phyloP scores from a whole-genome alignment of 768 basidiomycete genomes.

The Russula foetens region DNA sequence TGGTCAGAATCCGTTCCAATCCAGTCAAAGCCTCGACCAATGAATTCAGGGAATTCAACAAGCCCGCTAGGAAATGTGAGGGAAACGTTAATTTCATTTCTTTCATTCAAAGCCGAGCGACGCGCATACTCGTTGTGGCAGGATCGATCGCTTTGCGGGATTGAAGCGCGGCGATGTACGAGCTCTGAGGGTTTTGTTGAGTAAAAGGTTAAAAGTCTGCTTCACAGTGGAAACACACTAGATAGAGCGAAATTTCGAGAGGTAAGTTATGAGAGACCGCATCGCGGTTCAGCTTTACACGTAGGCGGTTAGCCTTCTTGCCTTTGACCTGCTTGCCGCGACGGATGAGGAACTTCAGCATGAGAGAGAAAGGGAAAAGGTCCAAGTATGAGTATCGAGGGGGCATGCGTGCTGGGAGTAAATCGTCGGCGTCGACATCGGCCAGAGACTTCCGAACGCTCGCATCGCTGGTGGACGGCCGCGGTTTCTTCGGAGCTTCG shows the following conservation, averaged over 20 bases:
- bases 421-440: conserved; percentile 37
- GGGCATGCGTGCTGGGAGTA: conserved; percentile 48
- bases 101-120: neutral
- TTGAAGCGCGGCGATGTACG: conserved; percentile 57
- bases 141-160: conserved; percentile 47
- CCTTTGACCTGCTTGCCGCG: conserved; percentile 46
- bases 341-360: conserved; percentile 39
- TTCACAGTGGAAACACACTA: conserved; percentile 33
- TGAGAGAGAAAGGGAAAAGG: conserved; percentile 60
- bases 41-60: conserved; percentile 42
- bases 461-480: neutral
- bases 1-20: conserved; percentile 64
- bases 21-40: conserved; percentile 61
- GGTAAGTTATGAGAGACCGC: conserved; percentile 51
- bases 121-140: conserved; percentile 48
- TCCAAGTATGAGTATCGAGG: conserved; percentile 56
- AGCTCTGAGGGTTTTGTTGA: conserved; percentile 40
- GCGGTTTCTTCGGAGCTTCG: conserved; percentile 10
- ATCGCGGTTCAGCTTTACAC: conserved; percentile 41
- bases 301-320: conserved; percentile 49
- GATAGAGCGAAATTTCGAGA: conserved; percentile 59
- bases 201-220: neutral
- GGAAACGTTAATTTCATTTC: neutral
- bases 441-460: conserved; percentile 21
- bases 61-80: conserved; percentile 30